These are phyloP conservation scores for Fraxinus albicans DNA, from an alignment of 305 asterid species.

Conservation along the genomic window DNA sequence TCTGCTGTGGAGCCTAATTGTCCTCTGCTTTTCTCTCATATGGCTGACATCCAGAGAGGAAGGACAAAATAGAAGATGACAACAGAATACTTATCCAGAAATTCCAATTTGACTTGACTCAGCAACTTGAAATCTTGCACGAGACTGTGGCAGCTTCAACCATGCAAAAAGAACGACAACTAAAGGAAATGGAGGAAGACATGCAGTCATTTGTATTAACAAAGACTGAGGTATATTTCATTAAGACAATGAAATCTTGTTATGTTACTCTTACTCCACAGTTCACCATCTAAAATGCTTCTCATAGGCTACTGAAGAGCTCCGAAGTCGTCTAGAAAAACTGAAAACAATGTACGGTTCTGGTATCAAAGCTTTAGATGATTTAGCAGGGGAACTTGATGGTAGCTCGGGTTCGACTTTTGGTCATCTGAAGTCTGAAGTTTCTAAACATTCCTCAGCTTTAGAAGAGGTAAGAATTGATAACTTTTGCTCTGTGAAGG, in stretches of 20 bases:
- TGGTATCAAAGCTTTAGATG: constrained; percentile 78
- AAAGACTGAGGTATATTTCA: constrained; percentile 67
- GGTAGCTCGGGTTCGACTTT: constrained; percentile 69
- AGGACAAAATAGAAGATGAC: constrained; percentile 89
- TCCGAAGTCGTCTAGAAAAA: constrained; percentile 61
- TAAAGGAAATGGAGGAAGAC: constrained; percentile 94
- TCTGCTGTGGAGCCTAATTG: constrained; percentile 5
- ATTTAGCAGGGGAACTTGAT: constrained; percentile 80
- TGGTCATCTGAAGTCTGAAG: constrained; percentile 73
- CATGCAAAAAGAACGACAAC: constrained; percentile 83
- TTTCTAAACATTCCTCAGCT: constrained; percentile 78
- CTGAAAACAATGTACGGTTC: constrained; percentile 75
- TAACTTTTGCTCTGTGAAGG: constrained; percentile 21
- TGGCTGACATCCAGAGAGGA: constrained; percentile 66
- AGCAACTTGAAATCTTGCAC: constrained; percentile 83
- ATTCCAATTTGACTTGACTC: constrained; percentile 81
- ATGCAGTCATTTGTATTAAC: constrained; percentile 92
- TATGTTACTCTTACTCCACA: constrained; percentile 1
- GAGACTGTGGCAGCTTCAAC: constrained; percentile 83
- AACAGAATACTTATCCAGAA: constrained; percentile 76
- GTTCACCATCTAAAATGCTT: constrained; percentile 24
- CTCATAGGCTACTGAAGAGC: constrained; percentile 88
- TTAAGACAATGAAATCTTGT: constrained; percentile 15
- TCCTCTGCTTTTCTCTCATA: constrained; percentile 24
- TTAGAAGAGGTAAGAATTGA: constrained; percentile 67